Evolutionary conservation across 352 stramenopile species (phyloP).

Genomic region (Peronospora belbahrii): DNA sequence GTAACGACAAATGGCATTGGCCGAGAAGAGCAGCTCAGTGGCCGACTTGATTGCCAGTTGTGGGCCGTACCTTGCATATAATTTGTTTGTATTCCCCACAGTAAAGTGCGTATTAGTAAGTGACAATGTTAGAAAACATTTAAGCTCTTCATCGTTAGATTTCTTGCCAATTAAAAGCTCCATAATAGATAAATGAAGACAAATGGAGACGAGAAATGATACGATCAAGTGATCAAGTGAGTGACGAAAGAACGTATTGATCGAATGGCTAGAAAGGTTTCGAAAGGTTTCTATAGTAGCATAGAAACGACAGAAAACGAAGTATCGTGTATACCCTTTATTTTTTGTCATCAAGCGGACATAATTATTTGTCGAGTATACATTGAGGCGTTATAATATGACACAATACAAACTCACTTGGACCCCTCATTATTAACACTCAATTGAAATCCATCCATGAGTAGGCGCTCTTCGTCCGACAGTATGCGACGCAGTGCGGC

Average conservation of each 20-base stretch:
- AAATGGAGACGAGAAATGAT: too few relatives aligned
- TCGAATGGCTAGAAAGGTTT: conserved; percentile 10
- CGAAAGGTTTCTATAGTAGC: neutral
- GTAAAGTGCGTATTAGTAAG: conserved; percentile 38
- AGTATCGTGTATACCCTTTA: neutral
- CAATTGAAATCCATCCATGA: conserved; percentile 14
- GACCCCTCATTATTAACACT: too few relatives aligned
- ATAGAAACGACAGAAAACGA: neutral
- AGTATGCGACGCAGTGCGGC: conserved; percentile 33
- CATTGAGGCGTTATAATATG: neutral
- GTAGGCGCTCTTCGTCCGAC: conserved; percentile 14
- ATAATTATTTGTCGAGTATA: neutral
- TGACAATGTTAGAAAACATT: conserved; percentile 68
- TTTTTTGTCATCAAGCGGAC: neutral
- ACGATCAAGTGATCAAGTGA: too few relatives aligned
- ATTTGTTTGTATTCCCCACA: conserved; percentile 46
- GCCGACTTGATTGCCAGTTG: conserved; percentile 36
- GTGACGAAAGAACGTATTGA: conserved; percentile 4
- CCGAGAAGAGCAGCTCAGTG: conserved; percentile 51
- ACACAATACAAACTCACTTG: conserved; percentile 10
- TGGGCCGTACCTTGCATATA: conserved; percentile 46
- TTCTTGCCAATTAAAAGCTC: conserved; percentile 62
- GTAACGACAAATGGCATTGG: conserved; percentile 75
- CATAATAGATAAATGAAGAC: conserved; percentile 26
- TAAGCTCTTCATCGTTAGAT: conserved; percentile 65